Percentiles rank a stretch among this genome's conserved stretches.
Conservation (phyloP, 2,329 filamentous ascomycete species). For the Nothophoma quercina region DNA sequence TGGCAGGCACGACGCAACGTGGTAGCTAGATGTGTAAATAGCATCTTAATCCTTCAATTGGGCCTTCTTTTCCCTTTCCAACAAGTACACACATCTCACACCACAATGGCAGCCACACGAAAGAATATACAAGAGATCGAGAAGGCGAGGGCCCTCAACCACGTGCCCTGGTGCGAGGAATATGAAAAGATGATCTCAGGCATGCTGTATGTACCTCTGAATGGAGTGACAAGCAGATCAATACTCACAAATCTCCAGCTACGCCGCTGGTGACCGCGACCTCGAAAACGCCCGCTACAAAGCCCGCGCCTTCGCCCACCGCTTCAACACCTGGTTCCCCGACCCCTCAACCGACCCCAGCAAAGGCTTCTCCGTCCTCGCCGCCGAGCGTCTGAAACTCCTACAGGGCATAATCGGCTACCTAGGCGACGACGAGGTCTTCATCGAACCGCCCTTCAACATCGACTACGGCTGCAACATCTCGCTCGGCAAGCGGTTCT, state of each 20-base stretch:
- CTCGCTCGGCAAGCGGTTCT: constrained; percentile 68
- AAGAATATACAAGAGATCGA: constrained; percentile 56
- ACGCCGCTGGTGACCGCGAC: constrained; percentile 59
- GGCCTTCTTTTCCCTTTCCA: neutral
- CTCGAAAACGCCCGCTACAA: constrained; percentile 61
- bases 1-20: constrained; percentile 3
- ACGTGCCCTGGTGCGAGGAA: constrained; percentile 66
- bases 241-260: constrained; percentile 51
- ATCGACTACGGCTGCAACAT: constrained; percentile 74
- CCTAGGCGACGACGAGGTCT: constrained; percentile 45
- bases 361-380: constrained; percentile 35
- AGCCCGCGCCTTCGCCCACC: constrained; percentile 63
- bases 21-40: neutral
- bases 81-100: neutral
- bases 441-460: constrained; percentile 68
- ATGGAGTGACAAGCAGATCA: too few relatives aligned
- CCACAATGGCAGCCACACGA: constrained; percentile 48
- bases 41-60: neutral
- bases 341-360: constrained; percentile 20
- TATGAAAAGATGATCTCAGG: constrained; percentile 72
- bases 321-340: constrained; percentile 62
- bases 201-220: constrained; percentile 65
- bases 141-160: constrained; percentile 57
- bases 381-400: constrained; percentile 32
- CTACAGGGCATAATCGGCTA: constrained; percentile 44